Evolutionary conservation across 257 asterid genomes (phyloP), one percentile per base, ranked within the genome.

Genomic region (Cordia subcordata): DNA sequence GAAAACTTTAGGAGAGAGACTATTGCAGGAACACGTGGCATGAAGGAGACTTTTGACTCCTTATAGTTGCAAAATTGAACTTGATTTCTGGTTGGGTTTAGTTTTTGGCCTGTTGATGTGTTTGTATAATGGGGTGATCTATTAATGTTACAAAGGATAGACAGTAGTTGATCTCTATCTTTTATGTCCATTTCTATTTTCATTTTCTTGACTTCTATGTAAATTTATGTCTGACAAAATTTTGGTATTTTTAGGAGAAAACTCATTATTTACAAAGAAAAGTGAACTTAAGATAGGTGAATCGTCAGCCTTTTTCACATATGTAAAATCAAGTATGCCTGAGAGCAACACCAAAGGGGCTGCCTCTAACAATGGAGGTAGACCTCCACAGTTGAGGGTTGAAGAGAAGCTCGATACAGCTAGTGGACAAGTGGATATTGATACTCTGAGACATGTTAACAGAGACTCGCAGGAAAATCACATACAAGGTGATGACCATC

Each of bases 231-330:
- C 42, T 21, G 16, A 12, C 57, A 11, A 22, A 18, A 49, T 15
- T 44, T 9, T 35, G 22, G 49, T 14, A 13, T 60, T 14, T 54
- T 45, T 85, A 93, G 99, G 89, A 60, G 76, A 77, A 72, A 39
- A 70, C 39, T 68, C 75, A 44, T 67, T 84, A 50, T 81, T 81
- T 72, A 81, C 77, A 59, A 83, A 70, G 85, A 89, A 79, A 81
- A 82, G 80, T 50, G 82, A 77, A 66, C 68, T 93, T 65, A 89
- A 73, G 83, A 89, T 93, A 46, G 99, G 97, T 6, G 95, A 75
- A 47, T 86, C 96, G 57, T 93, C 99, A 3, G 99, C 99, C 20
- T 93, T 93, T 73, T 93, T 89, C 79, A 83, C 94, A 33, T 93
- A 93, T 40, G 89, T 93, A 72, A 93, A 89, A 75, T 79, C 94